phyloP scores from a whole-genome alignment of 768 basidiomycete species.

The Kwoniella sp. region DNA sequence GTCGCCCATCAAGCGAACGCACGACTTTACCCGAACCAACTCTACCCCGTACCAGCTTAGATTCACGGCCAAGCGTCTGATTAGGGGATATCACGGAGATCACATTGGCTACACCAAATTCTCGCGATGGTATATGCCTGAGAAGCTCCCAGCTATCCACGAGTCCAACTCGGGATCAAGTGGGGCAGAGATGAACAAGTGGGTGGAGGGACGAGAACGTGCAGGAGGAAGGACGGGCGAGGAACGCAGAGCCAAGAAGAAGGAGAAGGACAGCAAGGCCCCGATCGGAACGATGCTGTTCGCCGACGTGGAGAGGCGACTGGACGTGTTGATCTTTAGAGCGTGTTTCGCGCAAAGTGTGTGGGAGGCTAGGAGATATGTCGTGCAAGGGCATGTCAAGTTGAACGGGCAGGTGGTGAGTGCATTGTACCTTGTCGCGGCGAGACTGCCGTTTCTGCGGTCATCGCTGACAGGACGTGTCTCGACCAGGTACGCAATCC shows the following conservation, averaged over 20 bases:
- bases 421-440: constrained; percentile 4
- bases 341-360: constrained; percentile 82
- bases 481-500: constrained; percentile 67
- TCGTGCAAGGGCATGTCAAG: constrained; percentile 78
- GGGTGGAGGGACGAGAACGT: constrained; percentile 53
- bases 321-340: constrained; percentile 88
- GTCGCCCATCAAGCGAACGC: constrained; percentile 50
- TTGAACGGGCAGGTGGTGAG: constrained; percentile 85
- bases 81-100: constrained; percentile 94
- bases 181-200: constrained; percentile 17
- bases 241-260: constrained; percentile 56
- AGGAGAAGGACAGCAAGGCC: constrained; percentile 62
- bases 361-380: constrained; percentile 79
- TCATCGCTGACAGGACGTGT: background rate
- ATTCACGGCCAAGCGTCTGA: constrained; percentile 77
- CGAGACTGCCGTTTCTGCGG: background rate
- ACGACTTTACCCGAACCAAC: constrained; percentile 59
- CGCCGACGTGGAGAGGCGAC: constrained; percentile 82
- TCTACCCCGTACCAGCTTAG: constrained; percentile 82
- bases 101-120: constrained; percentile 86
- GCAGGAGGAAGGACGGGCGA: constrained; percentile 51
- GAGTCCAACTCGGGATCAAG: background rate
- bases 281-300: constrained; percentile 96
- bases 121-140: constrained; percentile 90
- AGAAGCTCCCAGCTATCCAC: constrained; percentile 62